Evolutionary conservation across 73 alveolate species (phyloP).

Genomic region (Breviolum minutum): DNA sequence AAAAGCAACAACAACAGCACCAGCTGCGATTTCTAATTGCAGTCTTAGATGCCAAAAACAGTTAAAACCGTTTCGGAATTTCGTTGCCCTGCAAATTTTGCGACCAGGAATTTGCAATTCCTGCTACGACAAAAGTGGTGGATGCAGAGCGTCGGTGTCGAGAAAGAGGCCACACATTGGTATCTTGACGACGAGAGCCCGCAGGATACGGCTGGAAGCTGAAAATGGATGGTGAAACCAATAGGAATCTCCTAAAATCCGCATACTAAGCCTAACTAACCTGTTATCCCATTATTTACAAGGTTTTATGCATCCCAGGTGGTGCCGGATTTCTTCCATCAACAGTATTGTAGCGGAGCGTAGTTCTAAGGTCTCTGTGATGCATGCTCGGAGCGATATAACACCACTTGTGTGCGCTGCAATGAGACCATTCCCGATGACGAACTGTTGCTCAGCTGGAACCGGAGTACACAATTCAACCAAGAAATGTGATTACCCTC

Average conservation of each 20-base stretch:
- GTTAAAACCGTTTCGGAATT: neutral
- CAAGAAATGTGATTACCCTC: too few species aligned
- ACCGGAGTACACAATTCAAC: too few species aligned
- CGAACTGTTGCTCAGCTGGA: constrained; percentile 23
- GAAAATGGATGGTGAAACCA: too few species aligned
- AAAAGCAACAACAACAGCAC: too few species aligned
- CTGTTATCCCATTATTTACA: too few species aligned
- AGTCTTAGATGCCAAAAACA: too few species aligned
- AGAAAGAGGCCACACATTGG: constrained; percentile 37
- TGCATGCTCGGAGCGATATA: constrained; percentile 43
- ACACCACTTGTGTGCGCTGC: constrained; percentile 54
- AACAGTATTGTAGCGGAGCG: neutral
- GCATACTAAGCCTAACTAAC: neutral
- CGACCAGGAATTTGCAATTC: constrained; percentile 46
- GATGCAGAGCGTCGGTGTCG: constrained; percentile 60
- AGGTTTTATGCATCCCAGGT: too few species aligned
- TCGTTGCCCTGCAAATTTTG: too few species aligned
- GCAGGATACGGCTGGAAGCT: too few species aligned
- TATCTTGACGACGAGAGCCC: neutral
- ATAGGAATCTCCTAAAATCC: too few species aligned
- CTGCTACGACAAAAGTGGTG: constrained; percentile 64
- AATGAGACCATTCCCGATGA: constrained; percentile 74
- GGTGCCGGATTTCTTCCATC: too few species aligned
- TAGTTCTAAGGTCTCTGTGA: constrained; percentile 43
- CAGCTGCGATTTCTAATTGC: too few species aligned